Evolutionary conservation across 176 grass and related monocot genomes (phyloP).

Genomic region (Triticum timopheevii): DNA sequence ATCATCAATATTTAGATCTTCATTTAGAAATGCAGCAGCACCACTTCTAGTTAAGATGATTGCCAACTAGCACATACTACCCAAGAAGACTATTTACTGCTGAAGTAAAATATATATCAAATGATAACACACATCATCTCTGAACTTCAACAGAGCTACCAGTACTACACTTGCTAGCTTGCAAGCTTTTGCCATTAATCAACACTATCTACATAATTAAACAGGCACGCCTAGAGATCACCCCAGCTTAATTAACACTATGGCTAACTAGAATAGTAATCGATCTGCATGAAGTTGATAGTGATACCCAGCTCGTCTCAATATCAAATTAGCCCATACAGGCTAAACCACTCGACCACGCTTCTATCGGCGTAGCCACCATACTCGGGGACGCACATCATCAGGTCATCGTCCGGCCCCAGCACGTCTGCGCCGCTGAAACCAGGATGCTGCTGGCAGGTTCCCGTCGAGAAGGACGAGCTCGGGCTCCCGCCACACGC

Average conservation of each 20-base stretch:
- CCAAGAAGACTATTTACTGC: no score
- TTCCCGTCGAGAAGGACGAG: conserved; percentile 72
- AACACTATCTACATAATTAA: conserved; percentile 46
- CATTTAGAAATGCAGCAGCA: neutral
- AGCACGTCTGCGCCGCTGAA: conserved; percentile 8
- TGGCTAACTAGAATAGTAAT: conserved; percentile 26
- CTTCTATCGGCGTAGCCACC: conserved; percentile 34
- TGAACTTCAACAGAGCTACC: conserved; percentile 12
- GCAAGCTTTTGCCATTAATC: conserved; percentile 40
- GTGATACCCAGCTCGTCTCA: neutral
- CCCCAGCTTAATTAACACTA: conserved; percentile 19
- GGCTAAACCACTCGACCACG: conserved; percentile 46
- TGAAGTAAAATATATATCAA: neutral
- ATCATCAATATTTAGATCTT: neutral
- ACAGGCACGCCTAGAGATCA: conserved; percentile 20
- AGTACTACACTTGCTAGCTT: conserved; percentile 16
- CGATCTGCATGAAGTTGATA: neutral
- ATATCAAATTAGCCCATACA: conserved; percentile 39
- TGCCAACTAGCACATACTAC: no score
- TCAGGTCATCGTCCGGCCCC: conserved; percentile 29
- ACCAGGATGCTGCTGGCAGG: conserved; percentile 47
- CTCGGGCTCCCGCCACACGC: conserved; percentile 53
- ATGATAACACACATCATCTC: conserved; percentile 9
- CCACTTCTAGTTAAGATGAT: neutral
- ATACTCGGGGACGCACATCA: conserved; percentile 37